A percentile compares a stretch with the other conserved stretches of the same genome.
Evolutionary conservation across 139 green algal genomes (phyloP).

Genomic region (Prasinococcaceae sp.): DNA sequence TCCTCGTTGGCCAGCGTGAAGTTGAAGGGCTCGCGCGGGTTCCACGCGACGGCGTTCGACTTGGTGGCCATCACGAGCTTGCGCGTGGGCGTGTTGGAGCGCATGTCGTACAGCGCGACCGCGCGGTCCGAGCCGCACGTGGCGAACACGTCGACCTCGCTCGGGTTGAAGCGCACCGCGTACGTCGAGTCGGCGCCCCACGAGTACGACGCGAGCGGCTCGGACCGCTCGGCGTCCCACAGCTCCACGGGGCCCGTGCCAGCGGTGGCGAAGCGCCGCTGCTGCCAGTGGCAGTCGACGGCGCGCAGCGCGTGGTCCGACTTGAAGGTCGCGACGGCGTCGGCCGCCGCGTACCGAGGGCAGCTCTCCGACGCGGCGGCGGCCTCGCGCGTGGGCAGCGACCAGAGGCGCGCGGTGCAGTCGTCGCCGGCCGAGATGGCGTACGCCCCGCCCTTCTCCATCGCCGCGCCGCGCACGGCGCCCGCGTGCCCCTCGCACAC

Average conservation of each 20-base stretch:
- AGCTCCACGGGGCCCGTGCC: slow-evolving; percentile 64
- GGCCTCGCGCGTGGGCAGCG: too few species aligned
- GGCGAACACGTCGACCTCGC: slow-evolving; percentile 76
- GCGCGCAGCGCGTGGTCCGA: slow-evolving; percentile 38
- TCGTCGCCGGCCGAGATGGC: slow-evolving; percentile 69
- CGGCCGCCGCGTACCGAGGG: slow-evolving; percentile 20
- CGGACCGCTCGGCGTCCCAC: slow-evolving; percentile 73
- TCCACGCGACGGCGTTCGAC: slow-evolving; percentile 83
- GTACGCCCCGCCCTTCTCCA: slow-evolving; percentile 57
- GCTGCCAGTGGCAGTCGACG: slow-evolving; percentile 74
- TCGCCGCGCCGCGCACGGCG: slow-evolving; percentile 56
- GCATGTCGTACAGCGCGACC: slow-evolving; percentile 89
- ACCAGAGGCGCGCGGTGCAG: too few species aligned
- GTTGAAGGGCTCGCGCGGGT: slow-evolving; percentile 96
- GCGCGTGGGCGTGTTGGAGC: slow-evolving; percentile 56
- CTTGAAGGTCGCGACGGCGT: background rate
- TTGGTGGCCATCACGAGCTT: slow-evolving; percentile 90
- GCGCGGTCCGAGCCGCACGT: slow-evolving; percentile 72
- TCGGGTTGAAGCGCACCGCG: slow-evolving; percentile 86
- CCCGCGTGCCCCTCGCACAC: slow-evolving; percentile 21
- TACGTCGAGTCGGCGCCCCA: slow-evolving; percentile 82
- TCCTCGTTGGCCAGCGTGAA: slow-evolving; percentile 93
- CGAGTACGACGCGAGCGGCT: slow-evolving; percentile 67
- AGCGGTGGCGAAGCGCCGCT: slow-evolving; percentile 66
- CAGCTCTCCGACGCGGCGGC: too few species aligned